Conservation (phyloP, 2,329 filamentous ascomycete genomes). For the Neonectria faginata region DNA sequence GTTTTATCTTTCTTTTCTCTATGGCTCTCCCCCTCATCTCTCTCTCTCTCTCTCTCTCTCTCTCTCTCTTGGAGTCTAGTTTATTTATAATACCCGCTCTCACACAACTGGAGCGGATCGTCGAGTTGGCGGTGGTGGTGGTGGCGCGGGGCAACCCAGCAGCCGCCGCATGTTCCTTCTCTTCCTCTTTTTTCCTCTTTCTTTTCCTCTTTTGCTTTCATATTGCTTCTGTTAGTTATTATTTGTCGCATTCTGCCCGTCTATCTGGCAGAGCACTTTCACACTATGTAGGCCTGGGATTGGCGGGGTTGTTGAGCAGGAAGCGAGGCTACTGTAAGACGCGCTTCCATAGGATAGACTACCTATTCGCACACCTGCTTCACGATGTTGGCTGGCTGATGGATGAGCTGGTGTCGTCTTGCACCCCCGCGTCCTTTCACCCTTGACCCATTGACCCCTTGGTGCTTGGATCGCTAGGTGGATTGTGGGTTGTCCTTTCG, state of each 20-base stretch:
- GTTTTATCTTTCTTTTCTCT: constrained; percentile 10
- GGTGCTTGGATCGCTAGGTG: constrained; percentile 6
- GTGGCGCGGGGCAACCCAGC: constrained; percentile 14
- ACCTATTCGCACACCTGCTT: not conserved
- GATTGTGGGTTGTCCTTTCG: constrained; percentile 14
- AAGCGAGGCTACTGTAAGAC: constrained; percentile 2
- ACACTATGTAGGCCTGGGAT: constrained; percentile 10
- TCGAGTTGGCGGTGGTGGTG: constrained; percentile 29
- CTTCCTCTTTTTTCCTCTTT: constrained; percentile 7
- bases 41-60: not conserved
- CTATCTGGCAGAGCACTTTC: constrained; percentile 6
- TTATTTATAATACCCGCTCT: constrained; percentile 20
- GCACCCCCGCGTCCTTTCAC: not conserved
- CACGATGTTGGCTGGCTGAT: not conserved
- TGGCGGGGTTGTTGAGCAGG: constrained; percentile 11
- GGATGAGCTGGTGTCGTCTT: not conserved
- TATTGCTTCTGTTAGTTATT: not conserved
- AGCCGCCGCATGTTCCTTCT: constrained; percentile 3
- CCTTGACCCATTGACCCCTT: constrained; percentile 7
- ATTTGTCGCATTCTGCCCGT: constrained; percentile 18
- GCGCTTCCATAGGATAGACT: not conserved
- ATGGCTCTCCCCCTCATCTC: not conserved
- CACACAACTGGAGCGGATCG: constrained; percentile 44
- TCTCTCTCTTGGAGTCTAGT: constrained; percentile 15
- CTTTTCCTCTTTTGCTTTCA: constrained; percentile 5